Base-by-base conservation (phyloP, 2,329 filamentous ascomycete species). In the Aspergillus ustus region DNA sequence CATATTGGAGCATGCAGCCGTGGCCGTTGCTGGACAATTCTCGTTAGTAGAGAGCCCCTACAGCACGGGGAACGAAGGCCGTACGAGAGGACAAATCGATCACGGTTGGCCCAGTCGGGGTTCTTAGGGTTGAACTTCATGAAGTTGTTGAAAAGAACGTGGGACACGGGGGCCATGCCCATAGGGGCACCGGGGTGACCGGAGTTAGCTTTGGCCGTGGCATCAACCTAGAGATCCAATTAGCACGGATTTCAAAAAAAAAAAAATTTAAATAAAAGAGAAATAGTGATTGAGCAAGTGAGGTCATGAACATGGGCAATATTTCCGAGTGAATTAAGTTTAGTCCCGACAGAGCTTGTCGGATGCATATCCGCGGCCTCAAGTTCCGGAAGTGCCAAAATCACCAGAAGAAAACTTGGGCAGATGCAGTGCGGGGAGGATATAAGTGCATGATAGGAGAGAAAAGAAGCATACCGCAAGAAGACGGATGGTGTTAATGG, bases 71-170 rank as follows among this genome's bases (percentile, higher is more conserved):
- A 1, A 22, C 15, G n/a, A n/a, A 25, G 22, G 15, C 48, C 93
- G 87, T 87, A 97, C 93, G 95, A 99, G 79, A 99, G 93, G 66
- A 99, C 93, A 77, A 99, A 99, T 80, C 95, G 91, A 83, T 99
- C 95, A 77, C 95, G 90, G 88, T 98, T 98, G 74, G 95, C 76
- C 93, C 93, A 99, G 69, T 92, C 86, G 73, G 95, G 92, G 88
- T 97, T 97, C 90, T 97, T 96, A 75, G 95, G 95, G 90, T 98
- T 99, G 88, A 97, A 99, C 80, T 84, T 96, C 92, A 99, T 92
- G 87, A 97, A 96, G 82, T 95, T 96, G 88, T 97, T 96, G 85
- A 92, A 99, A 69, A 99, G 88, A 75, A 98, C 92, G 86, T 98
- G 95, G 80, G 95, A 90, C 76, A 93, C 89, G 66, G 95, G 94